These are phyloP conservation scores for Diaporthe longicolla DNA, from an alignment of 2,329 filamentous ascomycete genomes.

Conservation along the genomic window DNA sequence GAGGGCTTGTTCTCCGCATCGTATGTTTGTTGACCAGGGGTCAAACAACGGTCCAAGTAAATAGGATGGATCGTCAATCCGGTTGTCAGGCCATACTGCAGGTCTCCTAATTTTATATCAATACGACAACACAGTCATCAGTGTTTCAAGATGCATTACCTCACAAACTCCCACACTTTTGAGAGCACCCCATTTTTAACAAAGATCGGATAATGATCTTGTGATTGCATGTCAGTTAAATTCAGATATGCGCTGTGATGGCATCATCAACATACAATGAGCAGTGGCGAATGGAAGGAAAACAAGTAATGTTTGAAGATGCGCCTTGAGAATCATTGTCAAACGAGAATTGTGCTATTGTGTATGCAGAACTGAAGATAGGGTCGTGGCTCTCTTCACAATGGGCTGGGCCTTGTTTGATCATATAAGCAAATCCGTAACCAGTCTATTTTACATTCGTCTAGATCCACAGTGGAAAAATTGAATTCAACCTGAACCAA, in stretches of 20 bases:
- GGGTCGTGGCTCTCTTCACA: not conserved
- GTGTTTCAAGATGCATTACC: not conserved
- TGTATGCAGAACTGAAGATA: not conserved
- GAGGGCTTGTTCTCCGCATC: not conserved
- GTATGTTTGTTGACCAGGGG: not conserved
- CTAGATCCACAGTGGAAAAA: not conserved
- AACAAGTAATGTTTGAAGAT: not conserved
- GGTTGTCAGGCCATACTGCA: not conserved
- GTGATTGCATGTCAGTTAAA: not conserved
- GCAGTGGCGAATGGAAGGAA: not conserved
- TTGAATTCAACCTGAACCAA: not conserved
- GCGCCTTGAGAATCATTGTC: not conserved
- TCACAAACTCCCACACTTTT: conserved; percentile 2
- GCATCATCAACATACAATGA: not conserved
- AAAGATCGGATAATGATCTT: not conserved
- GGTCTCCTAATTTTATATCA: not conserved
- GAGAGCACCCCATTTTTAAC: not conserved
- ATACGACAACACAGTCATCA: not conserved
- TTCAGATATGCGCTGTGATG: not conserved
- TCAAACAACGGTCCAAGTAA: not conserved
- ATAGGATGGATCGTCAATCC: not conserved
- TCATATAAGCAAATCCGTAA: not conserved
- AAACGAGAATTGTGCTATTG: not conserved
- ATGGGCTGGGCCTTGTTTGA: not conserved
- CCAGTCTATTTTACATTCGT: not conserved